Percentiles rank a stretch among this genome's conserved stretches.
These are phyloP conservation scores for Globisporangium rhizosaccharum DNA, from an alignment of 352 stramenopile genomes.

Conservation along the genomic window DNA sequence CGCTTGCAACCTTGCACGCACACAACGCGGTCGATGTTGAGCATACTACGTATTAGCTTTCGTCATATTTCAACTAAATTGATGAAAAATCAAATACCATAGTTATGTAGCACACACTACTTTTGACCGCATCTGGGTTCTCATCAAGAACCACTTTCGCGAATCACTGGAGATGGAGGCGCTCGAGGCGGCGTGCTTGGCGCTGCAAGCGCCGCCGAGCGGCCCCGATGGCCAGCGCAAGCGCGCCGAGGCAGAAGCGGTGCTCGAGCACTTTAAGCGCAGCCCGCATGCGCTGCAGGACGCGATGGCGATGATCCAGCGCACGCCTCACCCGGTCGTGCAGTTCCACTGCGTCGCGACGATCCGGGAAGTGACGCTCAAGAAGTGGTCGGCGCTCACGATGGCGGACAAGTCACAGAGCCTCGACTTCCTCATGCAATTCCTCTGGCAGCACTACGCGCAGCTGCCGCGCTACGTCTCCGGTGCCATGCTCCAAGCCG, in stretches of 20 bases:
- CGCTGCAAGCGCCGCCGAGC: slow-evolving; percentile 59
- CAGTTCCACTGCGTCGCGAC: slow-evolving; percentile 81
- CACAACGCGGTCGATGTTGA: too few species aligned
- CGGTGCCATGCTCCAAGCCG: slow-evolving; percentile 55
- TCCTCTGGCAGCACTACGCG: slow-evolving; percentile 58
- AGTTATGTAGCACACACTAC: neutral
- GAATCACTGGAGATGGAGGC: slow-evolving; percentile 31
- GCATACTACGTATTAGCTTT: neutral
- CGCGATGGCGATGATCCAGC: slow-evolving; percentile 45
- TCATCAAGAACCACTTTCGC: neutral
- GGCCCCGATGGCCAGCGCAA: slow-evolving; percentile 40
- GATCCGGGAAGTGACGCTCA: slow-evolving; percentile 69
- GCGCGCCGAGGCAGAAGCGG: slow-evolving; percentile 51
- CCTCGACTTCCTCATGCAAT: slow-evolving; percentile 74
- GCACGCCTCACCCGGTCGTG: slow-evolving; percentile 44
- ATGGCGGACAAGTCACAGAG: slow-evolving; percentile 42
- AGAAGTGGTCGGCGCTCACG: slow-evolving; percentile 50
- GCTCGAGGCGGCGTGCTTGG: slow-evolving; percentile 60
- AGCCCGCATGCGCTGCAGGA: slow-evolving; percentile 60
- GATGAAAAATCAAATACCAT: neutral
- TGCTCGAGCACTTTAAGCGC: slow-evolving; percentile 80
- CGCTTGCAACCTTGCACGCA: too few species aligned
- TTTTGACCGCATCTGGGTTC: neutral
- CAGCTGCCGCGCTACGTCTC: slow-evolving; percentile 55
- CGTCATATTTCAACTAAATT: neutral